Evolutionary conservation across 2,329 filamentous ascomycete species (phyloP).

Genomic region (Talaromyces sp.): DNA sequence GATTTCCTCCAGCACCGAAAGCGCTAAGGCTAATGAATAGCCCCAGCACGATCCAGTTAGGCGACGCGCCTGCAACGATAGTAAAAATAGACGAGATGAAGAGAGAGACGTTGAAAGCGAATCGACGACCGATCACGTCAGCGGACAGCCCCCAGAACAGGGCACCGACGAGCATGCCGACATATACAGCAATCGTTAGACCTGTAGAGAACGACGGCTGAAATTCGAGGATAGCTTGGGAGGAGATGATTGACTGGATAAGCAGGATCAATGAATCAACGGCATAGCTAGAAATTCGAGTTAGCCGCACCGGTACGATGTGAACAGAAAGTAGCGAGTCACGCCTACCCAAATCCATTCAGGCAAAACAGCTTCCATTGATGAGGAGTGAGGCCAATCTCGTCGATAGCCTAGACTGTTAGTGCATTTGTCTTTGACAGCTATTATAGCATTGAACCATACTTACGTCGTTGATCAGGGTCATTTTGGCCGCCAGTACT

Average conservation of each 20-base stretch:
- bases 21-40: conserved; percentile 61
- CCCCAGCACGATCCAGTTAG: conserved; percentile 63
- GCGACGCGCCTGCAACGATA: conserved; percentile 63
- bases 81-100: conserved; percentile 61
- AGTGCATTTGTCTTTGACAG: not conserved
- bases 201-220: conserved; percentile 32
- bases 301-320: not conserved
- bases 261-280: conserved; percentile 40
- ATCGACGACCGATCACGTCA: conserved; percentile 65
- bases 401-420: conserved; percentile 45
- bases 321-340: not conserved
- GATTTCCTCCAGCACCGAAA: conserved; percentile 63
- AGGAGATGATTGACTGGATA: conserved; percentile 35
- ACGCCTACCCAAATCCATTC: conserved; percentile 55
- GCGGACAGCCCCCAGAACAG: conserved; percentile 67
- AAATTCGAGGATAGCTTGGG: conserved; percentile 26
- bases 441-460: not conserved
- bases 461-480: conserved; percentile 64
- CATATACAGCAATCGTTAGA: conserved; percentile 40
- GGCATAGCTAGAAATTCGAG: conserved; percentile 20
- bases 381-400: conserved; percentile 53
- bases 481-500: conserved; percentile 64
- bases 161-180: conserved; percentile 43
- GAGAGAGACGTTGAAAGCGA: conserved; percentile 66
- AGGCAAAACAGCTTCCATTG: conserved; percentile 60